A percentile compares a stretch with the other conserved stretches of the same genome.
Conservation (phyloP, 1,284 basidiomycete species). For the Wallemia ichthyophaga region DNA sequence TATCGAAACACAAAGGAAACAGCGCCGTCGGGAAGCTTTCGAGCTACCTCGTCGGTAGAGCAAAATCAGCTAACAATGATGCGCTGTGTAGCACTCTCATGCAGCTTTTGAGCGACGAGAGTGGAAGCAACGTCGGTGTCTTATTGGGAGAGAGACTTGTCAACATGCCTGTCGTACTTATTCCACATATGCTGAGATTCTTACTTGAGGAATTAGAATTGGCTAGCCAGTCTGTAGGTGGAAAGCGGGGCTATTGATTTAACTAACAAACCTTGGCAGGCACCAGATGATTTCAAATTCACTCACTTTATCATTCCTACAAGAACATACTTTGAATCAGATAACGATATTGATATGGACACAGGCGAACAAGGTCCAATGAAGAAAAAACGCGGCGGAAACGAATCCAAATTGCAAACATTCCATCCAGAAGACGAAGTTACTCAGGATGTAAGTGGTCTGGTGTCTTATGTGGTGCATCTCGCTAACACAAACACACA, state of each 20-base stretch:
- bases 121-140: constrained; percentile 33
- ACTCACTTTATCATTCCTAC: constrained; percentile 41
- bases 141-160: constrained; percentile 57
- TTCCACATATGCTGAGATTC: constrained; percentile 70
- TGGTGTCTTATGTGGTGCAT: constrained; percentile 2
- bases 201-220: constrained; percentile 43
- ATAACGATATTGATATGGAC: constrained; percentile 8
- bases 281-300: constrained; percentile 38
- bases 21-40: constrained; percentile 36
- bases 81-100: constrained; percentile 6
- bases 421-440: constrained; percentile 52
- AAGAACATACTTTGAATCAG: constrained; percentile 26
- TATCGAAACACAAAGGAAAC: constrained; percentile 42
- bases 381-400: constrained; percentile 22
- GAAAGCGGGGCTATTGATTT: too few relatives aligned
- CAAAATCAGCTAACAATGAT: constrained; percentile 21
- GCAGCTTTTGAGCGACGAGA: constrained; percentile 8
- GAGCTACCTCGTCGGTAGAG: constrained; percentile 29
- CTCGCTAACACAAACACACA: constrained; percentile 1
- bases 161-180: constrained; percentile 71
- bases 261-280: too few relatives aligned
- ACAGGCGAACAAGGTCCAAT: constrained; percentile 25
- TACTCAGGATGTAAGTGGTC: constrained; percentile 28
- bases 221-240: constrained; percentile 23
- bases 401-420: constrained; percentile 12